A percentile compares a stretch with the other conserved stretches of the same genome.
These are phyloP conservation scores for Aspergillus campestris DNA, from an alignment of 495 filamentous ascomycete species.

Conservation along the genomic window DNA sequence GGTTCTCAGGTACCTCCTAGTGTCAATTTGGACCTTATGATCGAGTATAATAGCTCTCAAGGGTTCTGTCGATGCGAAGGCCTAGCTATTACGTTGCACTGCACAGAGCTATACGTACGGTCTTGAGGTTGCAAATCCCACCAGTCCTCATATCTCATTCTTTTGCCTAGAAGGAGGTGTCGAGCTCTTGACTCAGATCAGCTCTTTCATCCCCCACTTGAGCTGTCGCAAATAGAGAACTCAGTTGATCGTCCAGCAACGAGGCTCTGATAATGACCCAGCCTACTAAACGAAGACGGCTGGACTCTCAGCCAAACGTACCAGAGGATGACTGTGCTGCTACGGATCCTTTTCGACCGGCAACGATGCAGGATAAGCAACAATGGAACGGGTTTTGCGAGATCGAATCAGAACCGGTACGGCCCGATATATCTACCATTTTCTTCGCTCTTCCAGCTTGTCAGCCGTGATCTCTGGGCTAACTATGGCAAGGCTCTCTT, in stretches of 20 bases:
- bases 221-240: not conserved
- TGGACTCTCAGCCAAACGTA: conserved; percentile 9
- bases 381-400: conserved; percentile 76
- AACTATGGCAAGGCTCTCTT: conserved; percentile 56
- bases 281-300: conserved; percentile 27
- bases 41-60: no score
- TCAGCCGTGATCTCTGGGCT: not conserved
- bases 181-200: no score
- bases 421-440: conserved; percentile 6
- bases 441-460: not conserved
- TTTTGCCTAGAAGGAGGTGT: no score
- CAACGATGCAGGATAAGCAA: conserved; percentile 33
- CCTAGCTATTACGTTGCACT: no score
- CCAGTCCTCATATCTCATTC: no score
- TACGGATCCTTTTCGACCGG: conserved; percentile 27
- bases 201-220: not conserved
- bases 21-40: no score
- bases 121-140: no score
- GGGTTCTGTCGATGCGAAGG: no score
- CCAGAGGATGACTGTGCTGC: conserved; percentile 7
- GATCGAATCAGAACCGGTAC: conserved; percentile 83
- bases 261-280: conserved; percentile 20
- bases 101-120: no score
- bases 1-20: no score
- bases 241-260: not conserved